Evolutionary conservation across 2,329 filamentous ascomycete species (phyloP).

Genomic region (Paraphaeosphaeria sporulosa): DNA sequence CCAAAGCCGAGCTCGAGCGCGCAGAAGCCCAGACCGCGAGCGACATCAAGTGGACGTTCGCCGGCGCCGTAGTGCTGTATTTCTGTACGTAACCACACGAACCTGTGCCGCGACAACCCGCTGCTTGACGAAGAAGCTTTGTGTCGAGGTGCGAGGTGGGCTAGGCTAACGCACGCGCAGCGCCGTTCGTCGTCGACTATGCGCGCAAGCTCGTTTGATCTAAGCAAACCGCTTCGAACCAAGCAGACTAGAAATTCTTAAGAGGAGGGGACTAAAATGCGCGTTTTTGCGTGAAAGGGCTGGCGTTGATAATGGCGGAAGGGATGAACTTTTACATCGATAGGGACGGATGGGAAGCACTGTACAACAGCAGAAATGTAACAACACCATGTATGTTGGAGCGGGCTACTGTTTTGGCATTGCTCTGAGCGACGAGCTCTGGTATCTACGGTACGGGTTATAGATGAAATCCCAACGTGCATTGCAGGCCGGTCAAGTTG

Average conservation of each 20-base stretch:
- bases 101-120: too few species aligned
- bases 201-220: constrained; percentile 60
- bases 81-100: constrained; percentile 81
- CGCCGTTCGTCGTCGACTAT: constrained; percentile 64
- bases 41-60: constrained; percentile 72
- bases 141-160: too few species aligned
- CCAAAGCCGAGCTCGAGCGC: constrained; percentile 71
- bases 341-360: neutral
- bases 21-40: constrained; percentile 70
- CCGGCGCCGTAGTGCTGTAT: constrained; percentile 74
- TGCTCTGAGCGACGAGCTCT: constrained; percentile 11
- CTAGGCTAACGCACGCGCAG: constrained; percentile 37
- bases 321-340: too few species aligned
- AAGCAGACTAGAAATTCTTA: too few species aligned
- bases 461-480: constrained; percentile 12
- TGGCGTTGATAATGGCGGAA: neutral
- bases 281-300: neutral
- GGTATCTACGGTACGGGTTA: constrained; percentile 16
- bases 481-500: neutral
- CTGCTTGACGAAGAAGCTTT: too few species aligned
- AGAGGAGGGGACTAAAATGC: neutral
- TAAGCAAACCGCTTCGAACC: too few species aligned
- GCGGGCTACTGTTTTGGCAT: neutral
- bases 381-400: constrained; percentile 11
- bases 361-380: constrained; percentile 14